Evolutionary conservation across 805 yeast genomes (phyloP).

Genomic region (Saturnispora bothae): DNA sequence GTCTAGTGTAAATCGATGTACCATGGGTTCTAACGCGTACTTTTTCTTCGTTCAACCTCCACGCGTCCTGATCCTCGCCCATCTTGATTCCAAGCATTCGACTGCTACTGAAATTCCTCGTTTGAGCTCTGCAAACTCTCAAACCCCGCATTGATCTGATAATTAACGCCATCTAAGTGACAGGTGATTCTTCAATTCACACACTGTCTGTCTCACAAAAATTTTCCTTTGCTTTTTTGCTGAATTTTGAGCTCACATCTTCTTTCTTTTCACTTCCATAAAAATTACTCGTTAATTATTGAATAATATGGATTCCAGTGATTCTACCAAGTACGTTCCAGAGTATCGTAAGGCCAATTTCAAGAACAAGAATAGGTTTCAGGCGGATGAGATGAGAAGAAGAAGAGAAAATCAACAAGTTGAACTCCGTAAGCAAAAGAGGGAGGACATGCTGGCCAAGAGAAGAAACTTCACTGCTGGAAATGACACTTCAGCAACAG

Average conservation of each 20-base stretch:
- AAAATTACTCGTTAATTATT: too few species aligned
- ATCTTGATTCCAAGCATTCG: too few species aligned
- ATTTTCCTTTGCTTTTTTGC: too few species aligned
- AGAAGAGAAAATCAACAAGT: constrained; percentile 97
- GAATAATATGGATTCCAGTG: constrained; percentile 56
- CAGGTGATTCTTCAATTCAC: too few species aligned
- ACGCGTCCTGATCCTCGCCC: constrained; percentile 24
- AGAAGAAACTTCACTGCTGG: constrained; percentile 65
- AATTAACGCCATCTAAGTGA: too few species aligned
- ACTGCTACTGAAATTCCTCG: too few species aligned
- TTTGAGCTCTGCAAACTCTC: too few species aligned
- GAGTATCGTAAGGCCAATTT: constrained; percentile 95
- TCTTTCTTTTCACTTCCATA: background rate
- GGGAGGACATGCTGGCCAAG: constrained; percentile 90
- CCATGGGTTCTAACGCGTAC: constrained; percentile 24
- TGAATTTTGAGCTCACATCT: background rate
- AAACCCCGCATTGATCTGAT: too few species aligned
- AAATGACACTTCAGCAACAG: constrained; percentile 5
- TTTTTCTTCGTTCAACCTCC: constrained; percentile 17
- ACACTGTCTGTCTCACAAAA: too few species aligned
- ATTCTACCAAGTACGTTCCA: constrained; percentile 82
- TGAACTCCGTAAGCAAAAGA: constrained; percentile 88
- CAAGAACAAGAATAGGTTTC: constrained; percentile 89
- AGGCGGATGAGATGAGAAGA: constrained; percentile 93
- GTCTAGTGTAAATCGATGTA: constrained; percentile 18